Evolutionary conservation across 805 yeast genomes (phyloP).

Genomic region (Kazachstania bromeliacearum): DNA sequence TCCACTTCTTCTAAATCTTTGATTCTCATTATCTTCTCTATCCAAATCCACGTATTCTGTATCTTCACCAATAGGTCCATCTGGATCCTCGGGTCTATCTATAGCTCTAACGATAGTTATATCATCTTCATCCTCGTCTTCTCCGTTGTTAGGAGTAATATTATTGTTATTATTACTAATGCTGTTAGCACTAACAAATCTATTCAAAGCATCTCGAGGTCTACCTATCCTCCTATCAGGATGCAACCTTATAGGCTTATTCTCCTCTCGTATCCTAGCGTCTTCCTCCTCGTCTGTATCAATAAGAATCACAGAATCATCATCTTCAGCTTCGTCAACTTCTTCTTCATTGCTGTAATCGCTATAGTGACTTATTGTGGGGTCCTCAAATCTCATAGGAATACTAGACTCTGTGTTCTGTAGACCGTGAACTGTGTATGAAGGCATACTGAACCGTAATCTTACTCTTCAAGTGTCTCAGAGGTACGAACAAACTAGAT

Average conservation of each 20-base stretch:
- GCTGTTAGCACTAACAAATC: conserved; percentile 11
- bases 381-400: too few species aligned
- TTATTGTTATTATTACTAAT: conserved; percentile 13
- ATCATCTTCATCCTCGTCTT: conserved; percentile 14
- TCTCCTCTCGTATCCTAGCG: conserved; percentile 10
- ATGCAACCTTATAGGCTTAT: conserved; percentile 8
- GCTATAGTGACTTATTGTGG: too few species aligned
- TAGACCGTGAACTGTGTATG: too few species aligned
- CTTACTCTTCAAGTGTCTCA: too few species aligned
- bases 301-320: conserved; percentile 16
- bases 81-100: conserved; percentile 13
- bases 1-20: neutral
- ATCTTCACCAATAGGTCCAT: conserved; percentile 24
- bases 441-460: neutral
- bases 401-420: too few species aligned
- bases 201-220: too few species aligned
- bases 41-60: conserved; percentile 13
- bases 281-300: conserved; percentile 27
- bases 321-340: neutral
- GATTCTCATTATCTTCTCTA: neutral
- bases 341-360: neutral
- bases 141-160: too few species aligned
- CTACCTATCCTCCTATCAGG: too few species aligned
- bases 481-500: too few species aligned
- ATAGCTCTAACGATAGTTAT: conserved; percentile 15